Conservation (phyloP, 2,329 filamentous ascomycete genomes). For the Verticillium nubilum region DNA sequence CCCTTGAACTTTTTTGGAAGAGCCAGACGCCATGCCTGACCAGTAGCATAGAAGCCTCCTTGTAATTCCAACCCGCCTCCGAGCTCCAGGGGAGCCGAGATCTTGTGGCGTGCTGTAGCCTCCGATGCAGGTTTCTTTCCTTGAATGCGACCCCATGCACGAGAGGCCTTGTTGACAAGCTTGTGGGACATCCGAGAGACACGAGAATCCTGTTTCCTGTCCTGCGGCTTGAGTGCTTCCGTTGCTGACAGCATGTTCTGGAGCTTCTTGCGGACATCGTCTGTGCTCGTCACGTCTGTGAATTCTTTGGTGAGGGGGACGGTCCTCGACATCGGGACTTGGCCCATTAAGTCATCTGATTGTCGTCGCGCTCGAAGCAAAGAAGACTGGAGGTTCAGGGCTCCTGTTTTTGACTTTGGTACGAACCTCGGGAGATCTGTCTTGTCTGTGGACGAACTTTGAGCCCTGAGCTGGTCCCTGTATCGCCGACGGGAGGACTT, state of each 20-base stretch:
- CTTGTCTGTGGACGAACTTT: not conserved
- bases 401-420: constrained; percentile 7
- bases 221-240: constrained; percentile 25
- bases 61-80: not conserved
- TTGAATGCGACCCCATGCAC: constrained; percentile 25
- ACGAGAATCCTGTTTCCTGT: constrained; percentile 4
- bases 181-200: constrained; percentile 21
- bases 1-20: not conserved
- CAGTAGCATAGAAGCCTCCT: not conserved
- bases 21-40: not conserved
- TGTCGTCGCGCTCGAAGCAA: not conserved
- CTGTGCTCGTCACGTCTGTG: not conserved
- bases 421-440: not conserved
- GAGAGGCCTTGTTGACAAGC: constrained; percentile 26
- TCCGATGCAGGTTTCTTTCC: constrained; percentile 17
- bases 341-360: not conserved
- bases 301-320: constrained; percentile 1
- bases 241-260: constrained; percentile 30
- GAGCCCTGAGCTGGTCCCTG: not conserved
- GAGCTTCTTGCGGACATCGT: constrained; percentile 25
- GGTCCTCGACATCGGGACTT: constrained; percentile 6
- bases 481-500: constrained; percentile 6
- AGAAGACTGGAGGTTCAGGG: not conserved
- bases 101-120: constrained; percentile 7
- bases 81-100: constrained; percentile 6